Conservation (phyloP, 108 stramenopile species). For the Pinguiococcus pyrenoidosus region DNA sequence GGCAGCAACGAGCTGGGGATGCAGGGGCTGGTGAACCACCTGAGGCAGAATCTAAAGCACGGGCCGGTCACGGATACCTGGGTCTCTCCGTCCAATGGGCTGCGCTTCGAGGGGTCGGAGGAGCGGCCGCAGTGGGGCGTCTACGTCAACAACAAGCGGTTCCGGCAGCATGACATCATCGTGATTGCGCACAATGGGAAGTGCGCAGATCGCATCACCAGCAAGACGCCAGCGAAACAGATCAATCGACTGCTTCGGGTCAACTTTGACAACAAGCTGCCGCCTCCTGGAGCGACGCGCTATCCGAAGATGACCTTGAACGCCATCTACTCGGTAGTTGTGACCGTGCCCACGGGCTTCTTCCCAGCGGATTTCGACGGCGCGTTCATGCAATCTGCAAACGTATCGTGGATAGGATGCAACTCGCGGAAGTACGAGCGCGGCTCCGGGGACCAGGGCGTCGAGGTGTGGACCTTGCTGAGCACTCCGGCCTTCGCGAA, state of each 20-base stretch:
- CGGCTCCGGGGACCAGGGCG: not conserved
- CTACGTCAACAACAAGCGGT: slow-evolving; percentile 10
- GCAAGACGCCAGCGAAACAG: slow-evolving; percentile 53
- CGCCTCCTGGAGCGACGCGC: slow-evolving; percentile 45
- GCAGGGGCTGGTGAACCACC: slow-evolving; percentile 7
- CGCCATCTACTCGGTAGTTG: slow-evolving; percentile 49
- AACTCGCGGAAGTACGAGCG: not conserved
- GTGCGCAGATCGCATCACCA: slow-evolving; percentile 73
- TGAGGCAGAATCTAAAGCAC: slow-evolving; percentile 10
- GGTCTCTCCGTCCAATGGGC: slow-evolving; percentile 63
- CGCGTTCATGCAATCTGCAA: too few species aligned
- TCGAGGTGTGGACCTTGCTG: slow-evolving; percentile 61
- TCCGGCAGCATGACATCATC: slow-evolving; percentile 49
- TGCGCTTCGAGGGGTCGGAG: slow-evolving; percentile 32
- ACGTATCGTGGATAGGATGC: too few species aligned
- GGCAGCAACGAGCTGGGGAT: slow-evolving; percentile 39
- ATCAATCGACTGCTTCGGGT: slow-evolving; percentile 49
- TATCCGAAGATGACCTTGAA: slow-evolving; percentile 80
- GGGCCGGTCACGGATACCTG: slow-evolving; percentile 57
- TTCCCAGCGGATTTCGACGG: too few species aligned
- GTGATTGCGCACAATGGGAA: slow-evolving; percentile 75
- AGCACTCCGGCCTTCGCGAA: slow-evolving; percentile 58
- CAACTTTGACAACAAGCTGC: slow-evolving; percentile 53
- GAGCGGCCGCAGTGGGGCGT: too few species aligned
- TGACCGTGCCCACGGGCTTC: slow-evolving; percentile 27